A percentile compares a stretch with the other conserved stretches of the same genome.
phyloP scores from a whole-genome alignment of 1,284 basidiomycete genomes.

The Pterula multifida region DNA sequence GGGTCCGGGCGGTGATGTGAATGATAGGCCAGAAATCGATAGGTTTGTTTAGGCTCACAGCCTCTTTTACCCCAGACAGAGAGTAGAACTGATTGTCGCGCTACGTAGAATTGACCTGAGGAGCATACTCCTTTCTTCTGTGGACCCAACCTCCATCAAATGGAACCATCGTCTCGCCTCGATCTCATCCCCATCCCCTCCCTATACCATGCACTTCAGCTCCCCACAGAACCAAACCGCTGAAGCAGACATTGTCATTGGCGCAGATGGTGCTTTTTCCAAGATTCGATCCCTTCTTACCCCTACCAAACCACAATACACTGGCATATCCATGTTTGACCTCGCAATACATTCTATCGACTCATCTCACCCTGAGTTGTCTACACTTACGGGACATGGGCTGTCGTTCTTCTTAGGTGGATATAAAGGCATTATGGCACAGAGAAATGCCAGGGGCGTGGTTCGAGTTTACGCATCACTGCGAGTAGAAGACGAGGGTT shows the following conservation, averaged over 20 bases:
- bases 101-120: not conserved
- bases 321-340: conserved; percentile 22
- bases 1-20: not conserved
- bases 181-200: not conserved
- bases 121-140: conserved; percentile 1
- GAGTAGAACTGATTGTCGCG: too few species aligned
- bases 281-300: conserved; percentile 24
- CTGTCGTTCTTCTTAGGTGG: conserved; percentile 16
- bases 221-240: conserved; percentile 8
- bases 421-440: conserved; percentile 17
- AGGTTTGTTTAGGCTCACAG: conserved; percentile 1
- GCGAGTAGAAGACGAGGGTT: conserved; percentile 11
- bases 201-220: not conserved
- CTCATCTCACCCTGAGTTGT: conserved; percentile 14
- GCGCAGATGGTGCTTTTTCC: conserved; percentile 35
- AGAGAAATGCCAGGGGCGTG: conserved; percentile 20
- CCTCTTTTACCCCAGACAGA: too few species aligned
- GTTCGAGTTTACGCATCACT: conserved; percentile 21
- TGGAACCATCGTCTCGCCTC: conserved; percentile 2
- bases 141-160: conserved; percentile 3
- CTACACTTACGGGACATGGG: conserved; percentile 19
- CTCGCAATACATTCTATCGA: conserved; percentile 13
- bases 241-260: conserved; percentile 23
- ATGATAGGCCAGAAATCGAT: conserved; percentile 10
- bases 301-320: conserved; percentile 19